Conservation (phyloP, 202 grass and related monocot species). For the Schoenoplectus tabernaemontani region DNA sequence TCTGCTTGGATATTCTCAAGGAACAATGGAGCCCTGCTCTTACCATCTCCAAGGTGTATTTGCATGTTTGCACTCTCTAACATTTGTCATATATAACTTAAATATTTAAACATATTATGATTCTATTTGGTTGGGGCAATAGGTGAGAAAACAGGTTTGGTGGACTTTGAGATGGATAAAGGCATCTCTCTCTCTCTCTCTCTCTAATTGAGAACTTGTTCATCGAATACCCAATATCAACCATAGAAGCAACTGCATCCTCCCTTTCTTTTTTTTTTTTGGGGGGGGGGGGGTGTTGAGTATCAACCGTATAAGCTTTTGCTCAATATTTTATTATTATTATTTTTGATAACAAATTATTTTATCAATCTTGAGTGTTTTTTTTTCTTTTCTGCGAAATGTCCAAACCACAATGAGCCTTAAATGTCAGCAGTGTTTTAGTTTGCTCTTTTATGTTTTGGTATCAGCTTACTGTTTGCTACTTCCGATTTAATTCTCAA, state of each 20-base stretch:
- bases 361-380: not conserved
- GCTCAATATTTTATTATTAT: no score
- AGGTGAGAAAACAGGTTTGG: not conserved
- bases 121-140: not conserved
- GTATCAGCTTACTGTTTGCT: not conserved
- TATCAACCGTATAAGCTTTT: no score
- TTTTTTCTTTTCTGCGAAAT: not conserved
- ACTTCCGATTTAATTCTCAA: not conserved
- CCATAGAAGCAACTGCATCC: not conserved
- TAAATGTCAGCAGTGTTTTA: not conserved
- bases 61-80: not conserved
- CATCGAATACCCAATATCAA: not conserved
- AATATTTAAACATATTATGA: not conserved
- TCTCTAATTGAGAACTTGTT: not conserved
- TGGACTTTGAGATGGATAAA: not conserved
- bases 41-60: slow-evolving; percentile 74
- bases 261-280: not conserved
- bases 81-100: not conserved
- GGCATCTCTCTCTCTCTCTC: not conserved
- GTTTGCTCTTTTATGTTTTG: not conserved
- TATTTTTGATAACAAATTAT: no score
- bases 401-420: not conserved
- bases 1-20: slow-evolving; percentile 91
- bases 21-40: slow-evolving; percentile 90
- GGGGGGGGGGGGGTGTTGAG: not conserved